Percentiles rank a stretch among this genome's conserved stretches.
Conservation (phyloP, 1,284 basidiomycete genomes). For the Calocybe gambosa region DNA sequence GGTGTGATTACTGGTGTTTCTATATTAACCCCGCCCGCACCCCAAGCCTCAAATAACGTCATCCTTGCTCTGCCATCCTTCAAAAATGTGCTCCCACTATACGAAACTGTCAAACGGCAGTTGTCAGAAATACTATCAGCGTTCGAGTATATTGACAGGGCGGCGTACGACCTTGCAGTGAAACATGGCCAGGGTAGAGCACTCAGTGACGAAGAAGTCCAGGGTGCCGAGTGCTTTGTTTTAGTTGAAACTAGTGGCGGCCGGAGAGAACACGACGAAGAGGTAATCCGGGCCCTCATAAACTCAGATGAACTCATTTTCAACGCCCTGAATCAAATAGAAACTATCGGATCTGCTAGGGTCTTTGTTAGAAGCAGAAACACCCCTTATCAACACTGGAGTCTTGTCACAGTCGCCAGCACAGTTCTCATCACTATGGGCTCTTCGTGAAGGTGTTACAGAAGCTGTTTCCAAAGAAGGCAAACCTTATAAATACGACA, state of each 20-base stretch:
- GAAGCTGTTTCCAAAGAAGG: slow-evolving; percentile 95
- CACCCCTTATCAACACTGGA: slow-evolving; percentile 81
- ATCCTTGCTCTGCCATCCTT: slow-evolving; percentile 72
- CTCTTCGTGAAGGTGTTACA: slow-evolving; percentile 89
- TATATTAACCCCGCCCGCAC: slow-evolving; percentile 90
- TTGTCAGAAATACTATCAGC: slow-evolving; percentile 96
- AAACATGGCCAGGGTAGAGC: slow-evolving; percentile 69
- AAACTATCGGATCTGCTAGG: slow-evolving; percentile 87
- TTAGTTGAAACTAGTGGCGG: slow-evolving; percentile 94
- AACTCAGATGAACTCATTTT: slow-evolving; percentile 4
- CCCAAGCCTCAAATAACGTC: slow-evolving; percentile 76
- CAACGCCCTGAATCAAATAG: slow-evolving; percentile 42
- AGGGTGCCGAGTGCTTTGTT: slow-evolving; percentile 84
- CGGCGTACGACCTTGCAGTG: slow-evolving; percentile 81
- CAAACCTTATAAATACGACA: slow-evolving; percentile 96
- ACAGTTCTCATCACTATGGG: slow-evolving; percentile 90
- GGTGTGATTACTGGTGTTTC: slow-evolving; percentile 95
- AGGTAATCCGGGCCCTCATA: slow-evolving; percentile 42
- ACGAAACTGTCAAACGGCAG: slow-evolving; percentile 62
- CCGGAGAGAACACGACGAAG: slow-evolving; percentile 91
- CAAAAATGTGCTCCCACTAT: slow-evolving; percentile 68
- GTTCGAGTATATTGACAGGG: slow-evolving; percentile 94
- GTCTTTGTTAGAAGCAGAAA: slow-evolving; percentile 68
- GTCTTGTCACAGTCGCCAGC: slow-evolving; percentile 90
- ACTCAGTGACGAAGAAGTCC: slow-evolving; percentile 60